Base-by-base conservation (phyloP, 2,329 filamentous ascomycete genomes). In the Aureobasidium sp. region DNA sequence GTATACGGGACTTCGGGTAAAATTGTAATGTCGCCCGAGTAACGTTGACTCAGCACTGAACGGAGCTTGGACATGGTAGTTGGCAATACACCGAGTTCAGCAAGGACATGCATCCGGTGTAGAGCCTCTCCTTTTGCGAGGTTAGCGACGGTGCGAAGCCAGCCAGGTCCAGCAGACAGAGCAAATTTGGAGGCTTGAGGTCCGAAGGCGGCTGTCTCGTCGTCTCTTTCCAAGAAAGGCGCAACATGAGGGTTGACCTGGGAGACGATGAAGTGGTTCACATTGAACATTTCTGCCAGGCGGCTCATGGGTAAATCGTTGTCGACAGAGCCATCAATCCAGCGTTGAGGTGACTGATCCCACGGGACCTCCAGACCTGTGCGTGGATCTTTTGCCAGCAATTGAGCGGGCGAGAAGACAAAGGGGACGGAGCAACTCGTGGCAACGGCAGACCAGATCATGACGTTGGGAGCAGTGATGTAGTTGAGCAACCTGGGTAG, bases 221-320 rank as follows among this genome's bases (percentile, higher is more conserved):
- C 88, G 61, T 95, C 89, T 65, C 86, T 88, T 17, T 83, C 79
- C 17, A 96, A 76, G 68, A 97, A 96, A 0, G 90, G 90, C 0
- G 95, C 84, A 9, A 96, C 89, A 67, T 97, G 93, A 0, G 93
- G 93, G 68, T 97, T 97, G 54, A 96, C 91, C 71, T 97, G 93
- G 0, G 91, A 96, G 19, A 96, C 93, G 66, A 97, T 96, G 70
- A 96, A 96, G 71, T 96, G 93, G 69, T 96, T 96, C 70, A 96
- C 92, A 69, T 96, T 96, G 78, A 96, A 96, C 88, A 96, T 92
- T 69, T 96, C 91, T 0, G 91, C 86, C 17, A 97, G 79, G 1
- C 90, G 84, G 21, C 87, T 90, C 84, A 95, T 95, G 1, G 93
- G 93, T 2, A 97, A 78, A 71, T 97, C 93, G 62, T 94, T 94